Base-by-base conservation (phyloP, 495 filamentous ascomycete species). In the Penicillium manginii region DNA sequence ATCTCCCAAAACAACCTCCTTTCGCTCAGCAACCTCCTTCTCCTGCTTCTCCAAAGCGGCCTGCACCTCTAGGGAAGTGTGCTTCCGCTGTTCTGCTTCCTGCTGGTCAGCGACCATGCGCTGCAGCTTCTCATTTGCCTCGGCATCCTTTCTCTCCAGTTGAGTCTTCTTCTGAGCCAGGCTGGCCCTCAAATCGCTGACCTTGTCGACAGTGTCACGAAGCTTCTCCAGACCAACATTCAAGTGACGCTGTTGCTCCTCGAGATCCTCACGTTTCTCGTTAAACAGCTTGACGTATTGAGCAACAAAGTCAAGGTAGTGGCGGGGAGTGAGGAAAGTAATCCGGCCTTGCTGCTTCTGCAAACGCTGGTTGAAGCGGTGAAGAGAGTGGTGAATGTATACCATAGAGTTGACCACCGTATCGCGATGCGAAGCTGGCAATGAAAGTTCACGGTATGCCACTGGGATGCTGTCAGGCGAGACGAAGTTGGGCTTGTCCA, bases 141-240 rank as follows among this genome's bases (percentile, higher is more conserved):
- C 92, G 12, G 86, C 85, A 67, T 97, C 91, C 76, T 99, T 99
- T 69, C 83, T 87, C 73, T 97, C 91, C 17, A 99, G 81, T 69
- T 99, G 91, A 2, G 78, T 83, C 76, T 97, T 92, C 84, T 98
- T 99, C 65, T 92, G 88, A 12, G 92, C 92, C 19, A 99, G 84
- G 71, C 91, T 97, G 57, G 80, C 86, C 57, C 93, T 85, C 33
- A 99, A 80, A 73, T 98, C 94, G 39, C 90, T 84, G 53, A 99
- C 94, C 78, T 98, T 99, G 74, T 96, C 93, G 29, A 99, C 93
- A 3, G 94, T 99, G 71, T 98, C 96, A 52, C 91, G 84, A n/a
- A 99, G 75, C 69, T 99, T 99, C 75, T 99, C 94, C 6, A 99
- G 82, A 75, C 94, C 94, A 59, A 98, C 91, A 69, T 99, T 98